Conservation (phyloP, 352 stramenopile genomes). For the Globisporangium lucens region DNA sequence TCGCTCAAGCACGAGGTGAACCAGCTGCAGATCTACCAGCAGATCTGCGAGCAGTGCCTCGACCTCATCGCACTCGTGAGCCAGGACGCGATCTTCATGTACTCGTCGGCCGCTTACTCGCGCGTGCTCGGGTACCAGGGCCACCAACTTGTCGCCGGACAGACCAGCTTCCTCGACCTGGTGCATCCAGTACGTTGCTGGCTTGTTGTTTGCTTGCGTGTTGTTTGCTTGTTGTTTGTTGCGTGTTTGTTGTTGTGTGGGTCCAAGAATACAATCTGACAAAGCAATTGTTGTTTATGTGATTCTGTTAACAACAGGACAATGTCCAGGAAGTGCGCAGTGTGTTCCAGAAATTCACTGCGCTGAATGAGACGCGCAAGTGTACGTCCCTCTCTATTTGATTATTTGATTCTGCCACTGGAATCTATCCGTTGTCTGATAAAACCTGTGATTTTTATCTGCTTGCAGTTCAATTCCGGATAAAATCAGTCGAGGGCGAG, state of each 20-base stretch:
- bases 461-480: conserved; percentile 68
- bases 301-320: conserved; percentile 22
- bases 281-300: conserved; percentile 1
- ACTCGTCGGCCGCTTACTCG: conserved; percentile 61
- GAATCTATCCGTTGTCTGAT: not conserved
- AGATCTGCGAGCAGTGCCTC: conserved; percentile 79
- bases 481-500: conserved; percentile 79
- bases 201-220: conserved; percentile 2
- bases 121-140: conserved; percentile 76
- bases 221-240: not conserved
- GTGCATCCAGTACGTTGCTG: conserved; percentile 64
- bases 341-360: conserved; percentile 65
- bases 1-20: conserved; percentile 88
- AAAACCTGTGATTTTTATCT: conserved; percentile 5
- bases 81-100: conserved; percentile 63
- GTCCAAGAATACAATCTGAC: not conserved
- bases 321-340: conserved; percentile 57
- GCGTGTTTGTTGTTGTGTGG: conserved; percentile 3
- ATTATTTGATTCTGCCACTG: not conserved
- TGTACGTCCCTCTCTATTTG: conserved; percentile 40
- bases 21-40: conserved; percentile 83
- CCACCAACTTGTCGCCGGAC: conserved; percentile 67
- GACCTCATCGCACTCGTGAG: conserved; percentile 78
- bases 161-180: conserved; percentile 82
- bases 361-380: conserved; percentile 60